Percentiles rank a stretch among this genome's conserved stretches.
phyloP scores from a whole-genome alignment of 352 stramenopile genomes.

The Pythium aristosporum region DNA sequence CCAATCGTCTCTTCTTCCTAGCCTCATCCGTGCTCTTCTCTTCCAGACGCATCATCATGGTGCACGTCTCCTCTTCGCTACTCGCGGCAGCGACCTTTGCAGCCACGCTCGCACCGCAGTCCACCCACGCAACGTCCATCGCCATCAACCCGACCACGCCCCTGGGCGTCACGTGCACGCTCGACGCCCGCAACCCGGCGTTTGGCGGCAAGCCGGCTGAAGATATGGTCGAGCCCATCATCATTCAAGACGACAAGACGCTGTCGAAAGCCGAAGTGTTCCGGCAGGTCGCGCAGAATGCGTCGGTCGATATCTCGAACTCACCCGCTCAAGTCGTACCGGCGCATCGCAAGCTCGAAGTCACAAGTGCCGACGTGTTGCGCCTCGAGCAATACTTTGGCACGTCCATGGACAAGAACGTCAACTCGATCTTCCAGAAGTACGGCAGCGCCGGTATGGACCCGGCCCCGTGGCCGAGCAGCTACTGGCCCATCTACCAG shows the following conservation, averaged over 20 bases:
- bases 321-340: background rate
- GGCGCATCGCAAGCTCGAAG: constrained; percentile 9
- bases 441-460: constrained; percentile 8
- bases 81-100: background rate
- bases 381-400: constrained; percentile 22
- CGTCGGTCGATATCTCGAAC: background rate
- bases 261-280: constrained; percentile 12
- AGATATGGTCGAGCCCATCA: constrained; percentile 6
- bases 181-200: constrained; percentile 6
- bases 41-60: constrained; percentile 4
- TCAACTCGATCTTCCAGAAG: constrained; percentile 16
- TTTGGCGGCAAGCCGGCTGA: constrained; percentile 4
- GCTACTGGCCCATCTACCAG: constrained; percentile 63
- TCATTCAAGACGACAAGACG: constrained; percentile 6
- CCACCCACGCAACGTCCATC: constrained; percentile 7
- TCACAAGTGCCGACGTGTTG: constrained; percentile 20
- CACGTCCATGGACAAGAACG: constrained; percentile 21
- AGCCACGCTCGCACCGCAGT: background rate
- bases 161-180: background rate
- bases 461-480: constrained; percentile 18
- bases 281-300: constrained; percentile 3
- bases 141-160: constrained; percentile 13
- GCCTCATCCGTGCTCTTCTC: background rate
- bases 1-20: background rate
- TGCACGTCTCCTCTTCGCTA: background rate